Conservation (phyloP, 2,329 filamentous ascomycete species). For the Talaromyces sp. region DNA sequence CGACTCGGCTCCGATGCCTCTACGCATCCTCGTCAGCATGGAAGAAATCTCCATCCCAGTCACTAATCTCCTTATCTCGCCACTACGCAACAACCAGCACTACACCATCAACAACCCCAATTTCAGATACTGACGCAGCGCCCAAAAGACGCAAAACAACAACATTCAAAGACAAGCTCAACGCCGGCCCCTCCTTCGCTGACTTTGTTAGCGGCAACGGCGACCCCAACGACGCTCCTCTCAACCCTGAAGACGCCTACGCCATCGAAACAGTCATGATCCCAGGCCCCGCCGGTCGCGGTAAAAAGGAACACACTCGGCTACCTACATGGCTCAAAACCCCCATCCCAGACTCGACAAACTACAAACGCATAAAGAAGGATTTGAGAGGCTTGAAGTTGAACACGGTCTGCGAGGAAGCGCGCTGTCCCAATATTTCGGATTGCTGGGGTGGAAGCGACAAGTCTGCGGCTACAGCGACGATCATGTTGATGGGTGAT, state of each 20-base stretch:
- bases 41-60: constrained; percentile 19
- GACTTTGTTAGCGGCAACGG: constrained; percentile 56
- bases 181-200: constrained; percentile 60
- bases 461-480: constrained; percentile 88
- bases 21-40: constrained; percentile 25
- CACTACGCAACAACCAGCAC: constrained; percentile 34
- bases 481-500: constrained; percentile 99
- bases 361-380: constrained; percentile 92
- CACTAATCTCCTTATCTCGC: constrained; percentile 25
- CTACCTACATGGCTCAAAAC: constrained; percentile 96
- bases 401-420: constrained; percentile 97
- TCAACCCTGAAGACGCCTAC: constrained; percentile 52
- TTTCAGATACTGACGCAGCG: constrained; percentile 36
- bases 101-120: constrained; percentile 27
- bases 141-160: constrained; percentile 55
- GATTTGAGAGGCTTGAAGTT: constrained; percentile 84
- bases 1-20: constrained; percentile 31
- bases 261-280: constrained; percentile 60
- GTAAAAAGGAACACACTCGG: constrained; percentile 64
- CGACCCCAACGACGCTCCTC: constrained; percentile 34
- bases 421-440: constrained; percentile 92
- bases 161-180: constrained; percentile 60
- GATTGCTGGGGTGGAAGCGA: constrained; percentile 94
- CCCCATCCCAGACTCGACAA: constrained; percentile 77
- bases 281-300: constrained; percentile 53